phyloP scores from a whole-genome alignment of 179 eudicot genomes.

The Corrigiola litoralis region DNA sequence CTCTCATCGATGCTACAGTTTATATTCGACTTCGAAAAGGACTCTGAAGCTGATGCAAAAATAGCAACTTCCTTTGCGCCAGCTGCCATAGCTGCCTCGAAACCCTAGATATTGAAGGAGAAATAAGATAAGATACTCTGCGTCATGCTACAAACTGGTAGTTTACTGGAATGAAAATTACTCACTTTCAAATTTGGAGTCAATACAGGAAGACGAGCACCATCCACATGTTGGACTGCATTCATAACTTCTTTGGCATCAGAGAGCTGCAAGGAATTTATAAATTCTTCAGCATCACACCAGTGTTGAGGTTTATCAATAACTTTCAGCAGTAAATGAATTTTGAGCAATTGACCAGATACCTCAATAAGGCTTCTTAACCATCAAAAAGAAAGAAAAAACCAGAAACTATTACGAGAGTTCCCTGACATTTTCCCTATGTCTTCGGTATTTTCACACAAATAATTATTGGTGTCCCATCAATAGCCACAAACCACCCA shows the following conservation, averaged over 20 bases:
- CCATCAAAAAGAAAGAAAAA: too few relatives aligned
- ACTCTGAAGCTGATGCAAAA: conserved; percentile 97
- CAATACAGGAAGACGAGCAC: conserved; percentile 68
- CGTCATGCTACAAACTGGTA: not conserved
- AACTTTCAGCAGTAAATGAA: too few relatives aligned
- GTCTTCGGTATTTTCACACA: too few relatives aligned
- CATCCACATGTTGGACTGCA: conserved; percentile 47
- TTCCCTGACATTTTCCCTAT: too few relatives aligned
- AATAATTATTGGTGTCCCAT: too few relatives aligned
- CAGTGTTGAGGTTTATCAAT: too few relatives aligned
- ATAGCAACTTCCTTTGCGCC: conserved; percentile 97
- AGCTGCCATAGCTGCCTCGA: conserved; percentile 92
- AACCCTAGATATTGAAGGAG: conserved; percentile 49
- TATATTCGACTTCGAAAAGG: conserved; percentile 82
- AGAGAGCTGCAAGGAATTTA: conserved; percentile 55
- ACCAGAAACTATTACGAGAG: too few relatives aligned
- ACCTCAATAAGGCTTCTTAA: too few relatives aligned
- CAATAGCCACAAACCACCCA: too few relatives aligned
- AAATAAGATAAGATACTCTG: not conserved
- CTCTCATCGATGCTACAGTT: conserved; percentile 96
- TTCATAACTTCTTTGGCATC: conserved; percentile 92
- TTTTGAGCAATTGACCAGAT: too few relatives aligned
- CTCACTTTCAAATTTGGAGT: conserved; percentile 82
- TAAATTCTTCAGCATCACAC: not conserved
- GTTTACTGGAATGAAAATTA: not conserved